Percentiles rank a stretch among this genome's conserved stretches.
phyloP scores from a whole-genome alignment of 768 basidiomycete genomes.

The Ramaria sp. region DNA sequence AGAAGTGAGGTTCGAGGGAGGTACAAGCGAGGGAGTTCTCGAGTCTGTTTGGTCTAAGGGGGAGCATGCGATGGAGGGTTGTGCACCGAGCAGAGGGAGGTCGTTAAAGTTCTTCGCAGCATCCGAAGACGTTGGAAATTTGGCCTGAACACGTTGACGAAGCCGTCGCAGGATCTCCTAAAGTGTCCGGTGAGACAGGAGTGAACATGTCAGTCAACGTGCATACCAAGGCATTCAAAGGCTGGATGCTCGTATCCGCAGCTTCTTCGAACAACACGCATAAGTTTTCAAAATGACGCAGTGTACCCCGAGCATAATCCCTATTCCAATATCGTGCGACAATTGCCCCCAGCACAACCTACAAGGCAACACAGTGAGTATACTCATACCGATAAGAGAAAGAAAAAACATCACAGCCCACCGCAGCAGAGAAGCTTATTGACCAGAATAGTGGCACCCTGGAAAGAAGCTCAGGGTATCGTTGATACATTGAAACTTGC shows the following conservation, averaged over 20 bases:
- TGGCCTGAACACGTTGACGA: not conserved
- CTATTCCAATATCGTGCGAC: slow-evolving; percentile 3
- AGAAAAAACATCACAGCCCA: not conserved
- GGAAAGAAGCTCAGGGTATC: not conserved
- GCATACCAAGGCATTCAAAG: slow-evolving; percentile 1
- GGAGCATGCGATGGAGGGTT: not conserved
- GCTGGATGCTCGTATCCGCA: not conserved
- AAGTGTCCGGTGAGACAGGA: not conserved
- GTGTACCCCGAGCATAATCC: not conserved
- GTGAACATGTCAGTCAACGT: not conserved
- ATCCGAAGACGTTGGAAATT: not conserved
- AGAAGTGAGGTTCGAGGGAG: too few relatives aligned
- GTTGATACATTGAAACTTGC: not conserved
- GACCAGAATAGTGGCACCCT: slow-evolving; percentile 3
- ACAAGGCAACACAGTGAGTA: not conserved
- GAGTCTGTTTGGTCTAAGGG: not conserved
- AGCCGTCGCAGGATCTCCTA: not conserved
- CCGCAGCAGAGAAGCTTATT: slow-evolving; percentile 3
- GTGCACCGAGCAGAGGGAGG: not conserved
- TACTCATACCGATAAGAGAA: not conserved
- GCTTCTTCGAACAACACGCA: slow-evolving; percentile 4
- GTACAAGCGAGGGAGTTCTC: too few relatives aligned
- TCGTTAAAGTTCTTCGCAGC: not conserved
- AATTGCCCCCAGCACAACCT: slow-evolving; percentile 2
- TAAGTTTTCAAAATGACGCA: not conserved